Evolutionary conservation across 2,329 filamentous ascomycete genomes (phyloP), one percentile per base, ranked within the genome.

Genomic region (Cercospora sojina): DNA sequence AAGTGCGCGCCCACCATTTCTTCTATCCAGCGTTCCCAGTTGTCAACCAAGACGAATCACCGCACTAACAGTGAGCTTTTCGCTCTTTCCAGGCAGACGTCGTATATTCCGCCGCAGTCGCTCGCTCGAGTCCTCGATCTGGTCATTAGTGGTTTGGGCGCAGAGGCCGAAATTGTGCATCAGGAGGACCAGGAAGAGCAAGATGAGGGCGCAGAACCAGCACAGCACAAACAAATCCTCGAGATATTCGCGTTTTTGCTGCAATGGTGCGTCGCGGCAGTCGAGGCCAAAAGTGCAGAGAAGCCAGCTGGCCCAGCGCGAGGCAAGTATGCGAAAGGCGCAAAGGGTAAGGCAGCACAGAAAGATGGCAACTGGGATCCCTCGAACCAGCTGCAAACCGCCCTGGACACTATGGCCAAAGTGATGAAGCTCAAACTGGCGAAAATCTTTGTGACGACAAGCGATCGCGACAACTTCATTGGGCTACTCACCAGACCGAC

Each of bases 241-340:
- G 95, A 99, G 78, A 91, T 96, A 75, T 98, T 96, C 77, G 94
- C 90, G 35, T 99, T 97, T 76, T 83, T 99, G 10, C 82, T 99
- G 58, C 93, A 97, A 79, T 99, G 95, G 96, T 91, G 92, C 6
- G 90, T 98, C 70, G 90, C 93, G 6, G 92, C 91, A n/a, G 92
- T 97, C 58, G 95, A 99, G 80, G 90, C 91, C 43, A 96, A 97
- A 80, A 73, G 71, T 23, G 91, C 93, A 55, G 95, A 98, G 79
- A 98, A 96, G 80, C 88, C 89, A 7, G 85, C 89, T 1, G 88
- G 90, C 2, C 88, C 91, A 3, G 86, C 87, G 7, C 85, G 91
- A 74, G 89, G 89, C 51, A 91, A 90, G 64, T 91, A 91, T 75
- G 87, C 89, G 63, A 93, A 91, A 76, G 87, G 87, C 64, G 82